Evolutionary conservation across 2,329 filamentous ascomycete species (phyloP).

Genomic region (Exophiala alcalophila): DNA sequence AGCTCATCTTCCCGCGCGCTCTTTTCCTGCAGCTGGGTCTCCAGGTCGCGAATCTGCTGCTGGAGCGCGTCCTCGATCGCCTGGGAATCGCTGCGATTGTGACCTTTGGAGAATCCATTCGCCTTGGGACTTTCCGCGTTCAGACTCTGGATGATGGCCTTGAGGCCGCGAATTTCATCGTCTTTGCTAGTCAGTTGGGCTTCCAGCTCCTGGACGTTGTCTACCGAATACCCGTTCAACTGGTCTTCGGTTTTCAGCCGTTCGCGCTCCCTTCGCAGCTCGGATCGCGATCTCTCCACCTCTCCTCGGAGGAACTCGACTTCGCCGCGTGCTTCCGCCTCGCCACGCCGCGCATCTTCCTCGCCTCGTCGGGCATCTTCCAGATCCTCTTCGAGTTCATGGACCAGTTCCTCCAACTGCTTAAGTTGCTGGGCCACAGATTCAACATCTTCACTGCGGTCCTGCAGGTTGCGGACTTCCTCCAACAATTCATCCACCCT

Average conservation of each 20-base stretch:
- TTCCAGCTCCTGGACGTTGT: constrained; percentile 28
- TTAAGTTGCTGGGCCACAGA: constrained; percentile 87
- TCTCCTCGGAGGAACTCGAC: constrained; percentile 94
- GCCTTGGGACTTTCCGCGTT: constrained; percentile 54
- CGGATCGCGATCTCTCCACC: constrained; percentile 84
- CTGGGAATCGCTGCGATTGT: constrained; percentile 23
- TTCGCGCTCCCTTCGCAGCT: constrained; percentile 83
- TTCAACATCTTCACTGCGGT: constrained; percentile 79
- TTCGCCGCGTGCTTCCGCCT: constrained; percentile 91
- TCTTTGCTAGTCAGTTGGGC: constrained; percentile 78
- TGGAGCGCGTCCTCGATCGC: constrained; percentile 61
- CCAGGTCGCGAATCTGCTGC: constrained; percentile 74
- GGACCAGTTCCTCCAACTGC: constrained; percentile 91
- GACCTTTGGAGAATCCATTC: constrained; percentile 22
- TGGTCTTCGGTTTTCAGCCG: constrained; percentile 59
- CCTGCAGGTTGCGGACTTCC: constrained; percentile 78
- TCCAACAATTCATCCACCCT: constrained; percentile 61
- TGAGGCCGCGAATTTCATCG: constrained; percentile 93
- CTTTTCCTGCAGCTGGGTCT: constrained; percentile 70
- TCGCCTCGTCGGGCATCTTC: constrained; percentile 93
- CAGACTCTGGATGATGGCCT: constrained; percentile 95
- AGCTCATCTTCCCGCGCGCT: constrained; percentile 75
- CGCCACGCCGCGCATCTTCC: constrained; percentile 88
- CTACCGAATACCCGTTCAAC: constrained; percentile 33
- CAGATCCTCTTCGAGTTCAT: constrained; percentile 92